Evolutionary conservation across 1,139 yeast species (phyloP), one percentile per base, ranked within the genome.

Genomic region (Yamadazyma songkhlaensis): DNA sequence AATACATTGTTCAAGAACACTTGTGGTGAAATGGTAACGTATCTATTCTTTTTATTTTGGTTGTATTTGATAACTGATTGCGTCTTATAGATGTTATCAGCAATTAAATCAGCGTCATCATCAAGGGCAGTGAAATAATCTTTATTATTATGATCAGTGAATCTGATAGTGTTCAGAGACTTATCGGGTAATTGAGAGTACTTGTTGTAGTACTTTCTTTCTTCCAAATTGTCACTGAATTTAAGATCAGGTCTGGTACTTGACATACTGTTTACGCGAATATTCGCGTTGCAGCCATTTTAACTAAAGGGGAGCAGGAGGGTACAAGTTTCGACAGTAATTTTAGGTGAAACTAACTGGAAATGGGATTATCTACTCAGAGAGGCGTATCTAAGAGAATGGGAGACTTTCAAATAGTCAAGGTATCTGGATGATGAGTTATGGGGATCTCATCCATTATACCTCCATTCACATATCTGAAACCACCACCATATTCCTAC

Each of bases 71-170:
- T 59, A 5, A 88, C 95, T 13, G 94, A 79, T 31, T 76, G 79
- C 0, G 97, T 87, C 49, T 84, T 84, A 62, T 87, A 92, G 24
- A 92, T 80, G 39, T 74, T 68, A 44, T 89, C 94, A 3, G 97
- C 96, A 31, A 88, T 85, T 42, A 79, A 71, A 34, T 74, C 73
- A 3, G 97, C 96, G 57, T 90, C 96, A n/a, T 67, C 69, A 29
- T 83, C 87, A 25, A 88, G 70, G 1, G 79, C 83, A 0, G 86
- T 79, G 58, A 81, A 89, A 56, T 84, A 86, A 44, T 86, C 95
- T 37, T 81, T 82, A 42, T 80, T 78, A 50, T 65, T 66, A 53
- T 71, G 75, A 46, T 88, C 95, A 34, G 85, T 82, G 24, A 87
- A 65, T 26, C 95, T 68, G 23, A 89, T 57, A 0, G 84, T 72